Evolutionary conservation across 73 alveolate genomes (phyloP), one percentile per base, ranked within the genome.

Genomic region (Paramecium octaurelia): DNA sequence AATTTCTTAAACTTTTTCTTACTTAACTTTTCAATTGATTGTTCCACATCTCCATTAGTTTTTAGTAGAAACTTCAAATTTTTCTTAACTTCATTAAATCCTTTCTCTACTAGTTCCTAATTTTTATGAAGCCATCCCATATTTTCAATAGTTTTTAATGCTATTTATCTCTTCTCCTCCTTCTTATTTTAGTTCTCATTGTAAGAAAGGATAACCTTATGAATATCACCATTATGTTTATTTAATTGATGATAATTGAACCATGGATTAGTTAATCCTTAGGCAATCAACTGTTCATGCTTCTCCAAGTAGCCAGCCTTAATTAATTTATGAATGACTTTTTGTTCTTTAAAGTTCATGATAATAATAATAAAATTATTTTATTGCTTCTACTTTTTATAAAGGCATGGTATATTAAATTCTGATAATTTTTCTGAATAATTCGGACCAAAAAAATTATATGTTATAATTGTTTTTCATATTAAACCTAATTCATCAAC

Each of bases 251-350:
- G 57, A 75, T 38, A 42, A 14, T 75, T 75, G 11, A 38, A 16
- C 88, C 88, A 75, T 11, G 88, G 88, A n/a, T 75, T 75, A 2
- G 58, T 42, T 34, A 29, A 36, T 1, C 88, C 88, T 36, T 38
- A 42, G 20, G 31, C 36, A 38, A 35, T 42, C 14, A 75, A 18
- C 34, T 75, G 68, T 11, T 75, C n/a, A 36, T 75, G 59, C 18
- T 75, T 2, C 21, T 75, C 58, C 9, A 38, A 21, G 16, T 12
- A 42, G 12, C 88, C 88, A 16, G 58, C 60, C 21, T 35, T 42
- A 16, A 31, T 24, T 8, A 75, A 29, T 38, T 75, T 75, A 21
- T 75, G 58, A 16, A 75, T 35, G n/a, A 38, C 60, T 35, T 42
- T 75, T 11, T 11, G 46, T 64, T 64, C 42, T 64, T 34, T 64